Percentiles rank a stretch among this genome's conserved stretches.
Evolutionary conservation across 257 asterid species (phyloP).

Genomic region (Lycium barbarum): DNA sequence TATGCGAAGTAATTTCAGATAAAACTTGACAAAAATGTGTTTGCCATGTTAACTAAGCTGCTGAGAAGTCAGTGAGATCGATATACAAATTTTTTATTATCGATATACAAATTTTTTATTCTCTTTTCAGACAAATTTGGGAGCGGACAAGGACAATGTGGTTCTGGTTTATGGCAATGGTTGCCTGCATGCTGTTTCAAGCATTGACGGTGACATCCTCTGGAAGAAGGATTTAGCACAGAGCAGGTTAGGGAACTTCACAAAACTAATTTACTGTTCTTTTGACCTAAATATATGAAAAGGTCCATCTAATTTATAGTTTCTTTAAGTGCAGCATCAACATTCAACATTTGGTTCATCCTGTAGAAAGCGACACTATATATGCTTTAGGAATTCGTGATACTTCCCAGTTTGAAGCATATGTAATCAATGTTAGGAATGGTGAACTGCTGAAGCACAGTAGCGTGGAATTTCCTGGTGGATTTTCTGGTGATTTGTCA

Average conservation of each 20-base stretch:
- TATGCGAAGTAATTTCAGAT: neutral
- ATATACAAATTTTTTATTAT: conserved; percentile 30
- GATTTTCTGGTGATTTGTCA: conserved; percentile 86
- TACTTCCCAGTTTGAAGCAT: conserved; percentile 60
- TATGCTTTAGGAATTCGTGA: conserved; percentile 72
- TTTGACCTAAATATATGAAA: conserved; percentile 15
- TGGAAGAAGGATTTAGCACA: conserved; percentile 85
- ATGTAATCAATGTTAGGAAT: conserved; percentile 64
- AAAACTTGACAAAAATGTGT: conserved; percentile 10
- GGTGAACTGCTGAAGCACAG: conserved; percentile 75
- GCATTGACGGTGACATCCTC: conserved; percentile 84
- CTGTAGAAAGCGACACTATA: conserved; percentile 65
- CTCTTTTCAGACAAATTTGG: conserved; percentile 66
- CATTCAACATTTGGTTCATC: conserved; percentile 65
- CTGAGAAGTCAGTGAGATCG: conserved; percentile 15
- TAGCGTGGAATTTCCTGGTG: conserved; percentile 55
- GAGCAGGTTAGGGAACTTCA: conserved; percentile 63
- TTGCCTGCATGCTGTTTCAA: conserved; percentile 79
- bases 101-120: conserved; percentile 29
- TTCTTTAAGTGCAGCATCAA: conserved; percentile 66
- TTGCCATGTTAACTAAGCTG: neutral
- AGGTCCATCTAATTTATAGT: conserved; percentile 18
- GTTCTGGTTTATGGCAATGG: conserved; percentile 82
- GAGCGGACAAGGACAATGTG: conserved; percentile 67
- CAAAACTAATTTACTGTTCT: conserved; percentile 21